Evolutionary conservation across 495 filamentous ascomycete genomes (phyloP), one percentile per base, ranked within the genome.

Genomic region (Choiromyces venosus): DNA sequence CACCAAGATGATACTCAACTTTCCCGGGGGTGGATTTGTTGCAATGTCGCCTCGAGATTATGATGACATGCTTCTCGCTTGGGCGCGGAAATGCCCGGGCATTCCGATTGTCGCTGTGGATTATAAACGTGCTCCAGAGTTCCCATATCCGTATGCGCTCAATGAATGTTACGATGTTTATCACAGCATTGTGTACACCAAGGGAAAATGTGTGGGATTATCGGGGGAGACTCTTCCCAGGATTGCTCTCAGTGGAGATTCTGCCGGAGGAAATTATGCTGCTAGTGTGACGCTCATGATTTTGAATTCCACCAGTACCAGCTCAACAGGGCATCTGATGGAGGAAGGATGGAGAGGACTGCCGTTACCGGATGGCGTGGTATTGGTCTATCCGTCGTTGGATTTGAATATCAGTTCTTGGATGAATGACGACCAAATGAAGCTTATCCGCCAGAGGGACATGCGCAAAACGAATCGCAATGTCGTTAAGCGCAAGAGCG

Each of bases 361-460:
- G 2, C 93, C 95, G 2, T 81, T 88, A 5, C 95, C 95, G 0
- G 91, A 89, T 75, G 96, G 93, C 0, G 78, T 97, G 16, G 85
- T 98, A 1, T 85, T 97, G 52, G 89, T 96, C 37, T 99, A 99
- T 80, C 95, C 95, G 1, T 88, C 88, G 0, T 84, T 99, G 71
- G 96, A 97, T 78, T 91, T 98, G 89, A 97, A 93, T 81, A 97
- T 98, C 68, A 91, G 92, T n/a, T 97, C 93, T 78, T 99, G 95
- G 95, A 97, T 99, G 93, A 93, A 91, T 0, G 96, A 99, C 77
- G 95, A 98, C 81, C 94, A 98, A 81, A 95, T 97, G 92, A 86
- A 92, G 0, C 83, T 98, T 52, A 97, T 99, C 70, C 90, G 94
- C 74, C 93, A 97, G 72, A 90, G 92, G 56, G 86, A 88, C 69